Percentiles rank a stretch among this genome's conserved stretches.
phyloP scores from a whole-genome alignment of 2,329 filamentous ascomycete genomes.

The Eutypella sp. region DNA sequence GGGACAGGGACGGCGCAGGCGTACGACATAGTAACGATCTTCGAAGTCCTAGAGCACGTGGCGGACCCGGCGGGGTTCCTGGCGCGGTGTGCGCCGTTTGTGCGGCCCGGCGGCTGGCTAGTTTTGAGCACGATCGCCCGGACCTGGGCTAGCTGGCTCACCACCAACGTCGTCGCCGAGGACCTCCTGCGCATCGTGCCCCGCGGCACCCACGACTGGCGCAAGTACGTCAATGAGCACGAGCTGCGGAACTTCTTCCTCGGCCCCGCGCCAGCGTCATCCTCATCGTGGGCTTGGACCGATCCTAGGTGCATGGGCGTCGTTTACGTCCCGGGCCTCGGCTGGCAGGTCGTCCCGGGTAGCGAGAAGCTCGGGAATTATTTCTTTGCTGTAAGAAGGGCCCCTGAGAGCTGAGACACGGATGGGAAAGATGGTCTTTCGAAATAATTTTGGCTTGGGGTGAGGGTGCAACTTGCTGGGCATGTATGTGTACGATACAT shows the following conservation, averaged over 20 bases:
- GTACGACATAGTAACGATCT: constrained; percentile 80
- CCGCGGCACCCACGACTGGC: constrained; percentile 91
- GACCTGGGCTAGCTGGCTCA: constrained; percentile 83
- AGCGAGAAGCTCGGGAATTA: constrained; percentile 91
- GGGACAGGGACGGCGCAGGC: constrained; percentile 32
- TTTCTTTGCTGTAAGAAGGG: constrained; percentile 70
- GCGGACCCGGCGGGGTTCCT: constrained; percentile 71
- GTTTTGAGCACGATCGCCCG: constrained; percentile 88
- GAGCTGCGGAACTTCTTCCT: constrained; percentile 62
- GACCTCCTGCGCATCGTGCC: constrained; percentile 84
- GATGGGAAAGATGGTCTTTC: too few relatives aligned
- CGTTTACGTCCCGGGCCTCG: constrained; percentile 82
- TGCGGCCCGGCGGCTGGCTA: constrained; percentile 89
- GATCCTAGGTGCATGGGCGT: constrained; percentile 66
- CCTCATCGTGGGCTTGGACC: too few relatives aligned
- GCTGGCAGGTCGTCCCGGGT: constrained; percentile 78
- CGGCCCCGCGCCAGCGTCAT: not conserved
- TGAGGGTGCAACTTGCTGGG: too few relatives aligned
- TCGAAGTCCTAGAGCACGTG: constrained; percentile 95
- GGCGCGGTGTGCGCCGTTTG: constrained; percentile 63
- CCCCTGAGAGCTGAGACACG: constrained; percentile 9
- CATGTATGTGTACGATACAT: too few relatives aligned
- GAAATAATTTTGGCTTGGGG: too few relatives aligned
- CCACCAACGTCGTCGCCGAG: constrained; percentile 89
- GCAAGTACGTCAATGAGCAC: constrained; percentile 84